These are phyloP conservation scores for Scopulariopsis brevicaulis DNA, from an alignment of 2,329 filamentous ascomycete species.

Conservation along the genomic window DNA sequence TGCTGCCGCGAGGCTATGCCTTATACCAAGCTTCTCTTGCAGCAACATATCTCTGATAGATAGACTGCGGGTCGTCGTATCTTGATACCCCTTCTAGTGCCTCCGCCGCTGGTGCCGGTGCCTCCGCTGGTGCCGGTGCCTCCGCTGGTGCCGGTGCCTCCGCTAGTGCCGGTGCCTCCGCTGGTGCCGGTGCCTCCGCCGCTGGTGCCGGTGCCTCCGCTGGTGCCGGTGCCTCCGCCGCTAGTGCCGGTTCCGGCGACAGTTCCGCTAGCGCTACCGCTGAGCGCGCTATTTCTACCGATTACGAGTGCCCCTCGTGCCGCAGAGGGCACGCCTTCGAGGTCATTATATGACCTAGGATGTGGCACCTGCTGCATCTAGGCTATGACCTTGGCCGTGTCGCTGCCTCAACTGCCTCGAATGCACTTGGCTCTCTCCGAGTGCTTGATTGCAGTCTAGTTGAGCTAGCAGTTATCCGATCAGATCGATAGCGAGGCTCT, in stretches of 20 bases:
- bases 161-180: neutral
- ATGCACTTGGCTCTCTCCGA: conserved; percentile 7
- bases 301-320: neutral
- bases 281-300: neutral
- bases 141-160: neutral
- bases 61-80: conserved; percentile 8
- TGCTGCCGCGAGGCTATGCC: conserved; percentile 8
- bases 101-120: neutral
- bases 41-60: conserved; percentile 10
- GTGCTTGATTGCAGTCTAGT: conserved; percentile 7
- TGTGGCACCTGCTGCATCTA: conserved; percentile 9
- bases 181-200: neutral
- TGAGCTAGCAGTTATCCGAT: conserved; percentile 4
- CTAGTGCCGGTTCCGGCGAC: neutral
- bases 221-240: neutral
- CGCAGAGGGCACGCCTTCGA: conserved; percentile 1
- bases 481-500: conserved; percentile 6
- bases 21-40: conserved; percentile 10
- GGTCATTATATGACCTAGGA: conserved; percentile 2
- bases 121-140: neutral
- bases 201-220: neutral
- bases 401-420: conserved; percentile 8
- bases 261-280: neutral
- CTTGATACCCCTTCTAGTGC: conserved; percentile 1
- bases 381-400: conserved; percentile 1